Evolutionary conservation across 768 basidiomycete genomes (phyloP), one percentile per base, ranked within the genome.

Genomic region (Mycena belliarum): DNA sequence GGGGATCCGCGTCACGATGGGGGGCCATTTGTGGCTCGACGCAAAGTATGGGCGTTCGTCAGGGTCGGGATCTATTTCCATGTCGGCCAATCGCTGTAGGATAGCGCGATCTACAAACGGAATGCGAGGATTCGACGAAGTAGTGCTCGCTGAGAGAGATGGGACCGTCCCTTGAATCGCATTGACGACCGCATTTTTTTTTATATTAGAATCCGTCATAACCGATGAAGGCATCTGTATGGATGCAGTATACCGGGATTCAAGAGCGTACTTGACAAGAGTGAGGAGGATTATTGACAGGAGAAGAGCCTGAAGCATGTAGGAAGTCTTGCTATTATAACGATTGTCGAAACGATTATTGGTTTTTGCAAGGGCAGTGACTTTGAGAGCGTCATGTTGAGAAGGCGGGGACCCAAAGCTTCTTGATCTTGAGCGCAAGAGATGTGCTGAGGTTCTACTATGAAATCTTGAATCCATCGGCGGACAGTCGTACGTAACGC

Each of bases 1-100:
- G 0, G 75, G 76, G 45, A 76, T 53, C 9, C 63, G 69, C 26
- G 73, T 76, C 32, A 76, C 69, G 4, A 66, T 57, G 14, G 74
- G 75, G 2, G 75, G 74, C 69, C 74, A 71, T 35, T 41, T 21
- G 25, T 28, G 60, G 24, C 29, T 56, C 42, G 49, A 60, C 29
- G 26, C 55, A 20, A 50, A 61, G 45, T 64, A 59, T 1, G 60
- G 57, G 20, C 55, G 58, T 44, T 64, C 63, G 38, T 55, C 52
- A 33, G 62, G 57, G 49, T 65, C 64, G 49, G 62, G 57, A 28
- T 48, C 45, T 21, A 38, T 48, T 28, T 68, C 66, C 43, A 70
- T 25, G 24, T 64, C 59, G 14, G 68, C 68, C 37, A 72, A 55
- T 52, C 57, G 65, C 40, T 69, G 65, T 1, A 71, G 65, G 20